These are phyloP conservation scores for Limnanthes douglasii DNA, from an alignment of 345 rosid genomes.

Conservation along the genomic window DNA sequence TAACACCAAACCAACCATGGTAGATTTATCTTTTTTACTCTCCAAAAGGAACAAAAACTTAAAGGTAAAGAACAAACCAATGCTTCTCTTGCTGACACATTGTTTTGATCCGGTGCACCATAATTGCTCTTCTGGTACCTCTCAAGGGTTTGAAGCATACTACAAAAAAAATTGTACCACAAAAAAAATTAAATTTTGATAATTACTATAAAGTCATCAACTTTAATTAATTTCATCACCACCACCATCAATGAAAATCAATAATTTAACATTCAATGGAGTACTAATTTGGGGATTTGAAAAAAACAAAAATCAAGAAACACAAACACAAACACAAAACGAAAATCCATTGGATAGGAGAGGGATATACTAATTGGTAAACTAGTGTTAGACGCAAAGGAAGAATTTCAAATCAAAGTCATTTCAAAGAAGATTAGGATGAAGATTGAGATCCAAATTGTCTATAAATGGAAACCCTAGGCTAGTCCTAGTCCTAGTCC, in stretches of 20 bases:
- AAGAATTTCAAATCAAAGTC: conserved; percentile 12
- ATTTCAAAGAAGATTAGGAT: conserved; percentile 6
- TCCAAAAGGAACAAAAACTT: background rate
- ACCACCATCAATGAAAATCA: background rate
- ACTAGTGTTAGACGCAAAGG: conserved; percentile 6
- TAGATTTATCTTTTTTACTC: conserved; percentile 4
- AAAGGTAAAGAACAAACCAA: conserved; percentile 18
- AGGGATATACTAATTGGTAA: conserved; percentile 6
- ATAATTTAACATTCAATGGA: background rate
- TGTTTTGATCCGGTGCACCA: conserved; percentile 86
- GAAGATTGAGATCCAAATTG: conserved; percentile 2
- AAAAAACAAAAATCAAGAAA: background rate
- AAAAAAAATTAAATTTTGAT: background rate
- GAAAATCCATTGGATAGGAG: conserved; percentile 18
- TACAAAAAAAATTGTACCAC: conserved; percentile 4
- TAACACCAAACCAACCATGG: conserved; percentile 2
- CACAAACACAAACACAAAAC: conserved; percentile 1
- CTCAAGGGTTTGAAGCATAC: conserved; percentile 93
- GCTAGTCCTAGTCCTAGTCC: too few species aligned
- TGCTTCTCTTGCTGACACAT: conserved; percentile 71
- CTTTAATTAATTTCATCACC: background rate
- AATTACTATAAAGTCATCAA: background rate
- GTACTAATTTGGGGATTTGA: background rate
- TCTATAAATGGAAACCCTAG: conserved; percentile 22
- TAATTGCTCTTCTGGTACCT: conserved; percentile 96